Evolutionary conservation across 768 basidiomycete species (phyloP), one percentile per base, ranked within the genome.

Genomic region (Boletus speciosus): DNA sequence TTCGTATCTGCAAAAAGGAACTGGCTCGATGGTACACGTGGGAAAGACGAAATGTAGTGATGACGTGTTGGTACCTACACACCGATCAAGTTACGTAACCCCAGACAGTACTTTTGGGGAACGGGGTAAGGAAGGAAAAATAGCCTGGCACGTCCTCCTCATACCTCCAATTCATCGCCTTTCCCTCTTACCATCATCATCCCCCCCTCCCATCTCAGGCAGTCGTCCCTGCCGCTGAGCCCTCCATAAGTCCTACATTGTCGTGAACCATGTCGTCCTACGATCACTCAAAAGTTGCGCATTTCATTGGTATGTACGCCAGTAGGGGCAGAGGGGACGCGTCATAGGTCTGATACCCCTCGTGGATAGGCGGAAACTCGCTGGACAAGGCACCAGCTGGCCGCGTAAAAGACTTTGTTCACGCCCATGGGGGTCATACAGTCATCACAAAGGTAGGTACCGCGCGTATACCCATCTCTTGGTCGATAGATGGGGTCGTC

Each of bases 381-480:
- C 69, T 99, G 57, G 91, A 94, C 56, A 86, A 82, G 56, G 95
- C 95, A 31, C 76, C 87, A 27, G 77, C 86, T 27, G 83, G 90
- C 50, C 81, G 79, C 56, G 85, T 99, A 39, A 79, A 84, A 58
- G 94, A 98, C 75, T 99, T 96, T 72, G 95, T 98, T 35, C 86
- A 88, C 68, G 74, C 76, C 46, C 78, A 95, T 69, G 94, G 95
- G 10, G 97, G 97, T 54, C 97, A 99, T 73, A 96, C 97, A 19
- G 95, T 98, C 56, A 98, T 99, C 74, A 97, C 93, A 54, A 98
- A 98, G 78, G 97, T 95, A 63, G 58, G 80, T 66, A 9, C 4
- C 52, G 23, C 47, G 62, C 60, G 53, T 58, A 63, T 55, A 61
- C 21, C 11, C 54, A 42, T 58, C 43, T 57, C 46, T 56, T 23